Percentiles rank a stretch among this genome's conserved stretches.
Conservation (phyloP, 140 eudicot genomes). For the Oenanthe javanica region DNA sequence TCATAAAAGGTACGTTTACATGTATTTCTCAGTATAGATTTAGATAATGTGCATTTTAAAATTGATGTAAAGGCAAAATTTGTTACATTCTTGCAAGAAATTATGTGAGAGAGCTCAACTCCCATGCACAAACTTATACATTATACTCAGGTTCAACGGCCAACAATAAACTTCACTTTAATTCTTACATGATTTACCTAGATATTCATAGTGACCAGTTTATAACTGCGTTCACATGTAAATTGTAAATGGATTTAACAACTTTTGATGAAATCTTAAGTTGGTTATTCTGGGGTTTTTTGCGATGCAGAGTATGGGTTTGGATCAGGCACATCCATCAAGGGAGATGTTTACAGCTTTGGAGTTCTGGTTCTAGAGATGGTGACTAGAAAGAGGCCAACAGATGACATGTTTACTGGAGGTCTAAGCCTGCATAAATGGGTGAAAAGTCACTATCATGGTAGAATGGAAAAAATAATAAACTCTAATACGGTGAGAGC, state of each 20-base stretch:
- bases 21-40: neutral
- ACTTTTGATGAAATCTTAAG: neutral
- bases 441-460: slow-evolving; percentile 43
- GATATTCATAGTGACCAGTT: neutral
- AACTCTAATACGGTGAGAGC: slow-evolving; percentile 33
- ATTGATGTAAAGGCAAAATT: neutral
- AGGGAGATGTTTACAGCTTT: slow-evolving; percentile 58
- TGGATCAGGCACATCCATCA: slow-evolving; percentile 41
- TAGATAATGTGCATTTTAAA: neutral
- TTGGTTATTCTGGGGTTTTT: neutral
- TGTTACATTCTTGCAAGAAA: neutral
- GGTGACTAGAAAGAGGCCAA: slow-evolving; percentile 53
- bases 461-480: slow-evolving; percentile 28
- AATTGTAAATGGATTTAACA: neutral
- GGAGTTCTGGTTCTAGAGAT: slow-evolving; percentile 53
- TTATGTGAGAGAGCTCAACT: neutral
- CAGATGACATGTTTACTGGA: slow-evolving; percentile 40
- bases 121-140: neutral
- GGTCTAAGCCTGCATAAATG: slow-evolving; percentile 46
- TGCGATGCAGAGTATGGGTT: slow-evolving; percentile 41
- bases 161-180: neutral
- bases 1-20: neutral
- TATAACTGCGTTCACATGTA: neutral
- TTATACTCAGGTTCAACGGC: neutral
- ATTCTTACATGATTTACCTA: neutral